Percentiles rank a stretch among this genome's conserved stretches.
phyloP scores from a whole-genome alignment of 495 filamentous ascomycete genomes.

The Xylaria intraflava region DNA sequence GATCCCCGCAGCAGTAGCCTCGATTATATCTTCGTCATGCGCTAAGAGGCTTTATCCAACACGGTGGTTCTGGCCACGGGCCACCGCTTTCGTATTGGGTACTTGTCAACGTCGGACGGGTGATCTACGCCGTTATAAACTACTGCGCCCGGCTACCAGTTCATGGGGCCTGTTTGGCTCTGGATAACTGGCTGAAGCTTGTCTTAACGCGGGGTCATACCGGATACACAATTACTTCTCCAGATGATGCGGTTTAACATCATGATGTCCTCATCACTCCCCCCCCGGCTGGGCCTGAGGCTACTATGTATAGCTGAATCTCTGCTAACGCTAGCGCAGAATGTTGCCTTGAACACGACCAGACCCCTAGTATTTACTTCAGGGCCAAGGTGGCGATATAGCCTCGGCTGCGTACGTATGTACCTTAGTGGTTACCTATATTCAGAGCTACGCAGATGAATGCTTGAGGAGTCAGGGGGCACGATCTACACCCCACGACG shows the following conservation, averaged over 20 bases:
- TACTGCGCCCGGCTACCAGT: conserved; percentile 1
- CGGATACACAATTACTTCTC: conserved; percentile 31
- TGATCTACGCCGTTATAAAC: no score
- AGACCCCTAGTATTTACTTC: conserved; percentile 30
- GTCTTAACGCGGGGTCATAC: not conserved
- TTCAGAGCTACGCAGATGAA: no score
- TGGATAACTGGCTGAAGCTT: not conserved
- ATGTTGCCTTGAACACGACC: conserved; percentile 26
- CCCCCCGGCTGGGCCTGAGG: conserved; percentile 31
- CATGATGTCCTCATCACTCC: conserved; percentile 41
- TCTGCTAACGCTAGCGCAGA: conserved; percentile 32
- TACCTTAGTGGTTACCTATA: no score
- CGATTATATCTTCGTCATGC: not conserved
- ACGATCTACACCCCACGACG: no score
- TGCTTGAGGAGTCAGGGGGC: no score
- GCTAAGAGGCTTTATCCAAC: not conserved
- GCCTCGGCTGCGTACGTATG: no score
- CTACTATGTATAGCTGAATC: conserved; percentile 45
- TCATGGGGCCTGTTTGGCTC: not conserved
- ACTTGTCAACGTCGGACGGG: no score
- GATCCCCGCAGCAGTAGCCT: not conserved
- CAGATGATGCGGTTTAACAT: conserved; percentile 39
- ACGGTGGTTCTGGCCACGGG: not conserved
- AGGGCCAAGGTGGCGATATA: no score
- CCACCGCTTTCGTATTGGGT: not conserved